Percentiles rank a stretch among this genome's conserved stretches.
Evolutionary conservation across 169 alveolate genomes (phyloP).

Genomic region (Babesia bovis): DNA sequence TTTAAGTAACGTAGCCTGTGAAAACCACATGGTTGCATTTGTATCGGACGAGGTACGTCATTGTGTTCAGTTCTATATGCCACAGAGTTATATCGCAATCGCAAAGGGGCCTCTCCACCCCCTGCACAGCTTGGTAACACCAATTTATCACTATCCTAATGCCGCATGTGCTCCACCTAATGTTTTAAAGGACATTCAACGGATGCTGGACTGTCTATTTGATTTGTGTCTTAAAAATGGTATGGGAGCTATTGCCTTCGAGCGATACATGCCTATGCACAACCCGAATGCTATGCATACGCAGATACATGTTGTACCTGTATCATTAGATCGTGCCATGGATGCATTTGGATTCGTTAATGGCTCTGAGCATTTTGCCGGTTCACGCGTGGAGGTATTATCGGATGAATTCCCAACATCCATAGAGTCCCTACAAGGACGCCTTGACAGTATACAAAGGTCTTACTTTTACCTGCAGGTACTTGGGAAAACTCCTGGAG

Average conservation of each 20-base stretch:
- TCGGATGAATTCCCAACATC: conserved; percentile 9
- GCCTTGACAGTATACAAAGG: conserved; percentile 12
- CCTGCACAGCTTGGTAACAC: conserved; percentile 52
- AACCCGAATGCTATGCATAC: conserved; percentile 61
- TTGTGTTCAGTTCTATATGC: neutral
- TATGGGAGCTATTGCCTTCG: conserved; percentile 63
- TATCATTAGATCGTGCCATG: conserved; percentile 57
- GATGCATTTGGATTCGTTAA: conserved; percentile 49
- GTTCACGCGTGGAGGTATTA: conserved; percentile 24
- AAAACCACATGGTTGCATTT: conserved; percentile 53
- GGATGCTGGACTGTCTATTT: conserved; percentile 37
- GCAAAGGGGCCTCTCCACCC: conserved; percentile 53
- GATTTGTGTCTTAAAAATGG: conserved; percentile 52
- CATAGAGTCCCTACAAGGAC: conserved; percentile 17
- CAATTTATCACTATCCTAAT: conserved; percentile 54
- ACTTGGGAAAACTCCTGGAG: conserved; percentile 23
- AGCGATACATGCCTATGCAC: conserved; percentile 63
- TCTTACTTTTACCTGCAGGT: conserved; percentile 62
- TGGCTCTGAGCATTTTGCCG: conserved; percentile 34
- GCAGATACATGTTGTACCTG: conserved; percentile 62
- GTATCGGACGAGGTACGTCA: conserved; percentile 49
- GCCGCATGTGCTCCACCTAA: conserved; percentile 40
- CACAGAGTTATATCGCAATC: conserved; percentile 59
- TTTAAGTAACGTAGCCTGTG: conserved; percentile 47
- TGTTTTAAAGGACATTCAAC: conserved; percentile 48